Evolutionary conservation across 2,329 filamentous ascomycete species (phyloP), one percentile per base, ranked within the genome.

Genomic region (Penicillium sp.): DNA sequence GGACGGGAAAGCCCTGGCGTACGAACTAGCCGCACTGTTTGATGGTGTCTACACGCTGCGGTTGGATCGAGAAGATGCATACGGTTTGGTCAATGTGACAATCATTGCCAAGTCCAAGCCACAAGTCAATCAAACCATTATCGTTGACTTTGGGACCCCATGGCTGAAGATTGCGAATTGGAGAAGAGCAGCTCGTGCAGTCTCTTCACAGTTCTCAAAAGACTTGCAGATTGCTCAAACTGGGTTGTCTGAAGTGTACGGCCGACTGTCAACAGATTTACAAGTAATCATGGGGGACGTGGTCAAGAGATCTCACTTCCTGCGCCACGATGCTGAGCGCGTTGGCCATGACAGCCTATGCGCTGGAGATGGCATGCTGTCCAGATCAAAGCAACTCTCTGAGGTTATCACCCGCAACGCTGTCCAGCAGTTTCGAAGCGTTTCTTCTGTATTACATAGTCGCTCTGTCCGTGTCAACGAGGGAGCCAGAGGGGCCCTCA

Each of bases 1-100:
- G 51, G 68, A 69, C n/a, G 75, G 74, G 26, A 70, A 72, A 16
- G 60, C 71, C 33, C 67, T 80, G 46, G 65, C 78, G 26, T 77
- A 79, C 55, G 73, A 80, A 56, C 68, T 80, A n/a, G 79, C 79
- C 37, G 77, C 75, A 45, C 74, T 84, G 9, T 80, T 84, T 55
- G 79, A 82, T 33, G 81, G 81, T 9, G 79, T 83, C 8, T 84
- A 84, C 60, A 76, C 79, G 14, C 70, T 85, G 37, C 77, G 77
- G 27, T 68, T 84, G 16, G 77, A 81, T 49, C 74, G 77, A 44
- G 77, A 79, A 56, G 78, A 84, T 63, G 76, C 80, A 10, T 74
- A 79, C 53, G 79, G 81, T 3, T 60, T 70, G 22, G 72, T 84
- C 59, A 79, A 82, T 56, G 73, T 84, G 37, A 79, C 75, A 31